These are phyloP conservation scores for Stagonosporopsis vannaccii DNA, from an alignment of 2,329 filamentous ascomycete genomes.

Conservation along the genomic window DNA sequence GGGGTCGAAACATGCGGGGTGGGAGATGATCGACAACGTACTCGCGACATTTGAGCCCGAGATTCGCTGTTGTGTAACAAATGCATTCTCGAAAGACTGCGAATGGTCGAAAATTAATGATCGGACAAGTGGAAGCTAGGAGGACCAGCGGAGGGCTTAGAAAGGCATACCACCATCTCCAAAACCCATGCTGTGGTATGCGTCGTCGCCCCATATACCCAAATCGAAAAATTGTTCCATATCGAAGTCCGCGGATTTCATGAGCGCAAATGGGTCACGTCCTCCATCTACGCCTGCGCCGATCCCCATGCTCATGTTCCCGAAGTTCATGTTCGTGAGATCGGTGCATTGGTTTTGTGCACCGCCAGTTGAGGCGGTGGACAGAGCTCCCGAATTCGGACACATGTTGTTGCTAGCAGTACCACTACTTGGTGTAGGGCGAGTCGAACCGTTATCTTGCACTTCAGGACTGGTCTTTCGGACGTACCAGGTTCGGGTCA, in stretches of 20 bases:
- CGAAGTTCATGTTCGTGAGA: background rate
- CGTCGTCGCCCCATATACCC: conserved; percentile 41
- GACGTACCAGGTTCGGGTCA: conserved; percentile 41
- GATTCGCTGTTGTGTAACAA: background rate
- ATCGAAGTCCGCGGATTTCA: conserved; percentile 40
- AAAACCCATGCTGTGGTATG: conserved; percentile 40
- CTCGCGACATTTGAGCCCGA: conserved; percentile 20
- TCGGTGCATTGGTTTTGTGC: background rate
- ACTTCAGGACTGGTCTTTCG: conserved; percentile 29
- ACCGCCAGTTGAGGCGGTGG: conserved; percentile 7
- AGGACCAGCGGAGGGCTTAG: background rate
- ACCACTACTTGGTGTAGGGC: conserved; percentile 3
- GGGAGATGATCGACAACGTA: conserved; percentile 11
- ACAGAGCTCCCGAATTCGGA: conserved; percentile 11
- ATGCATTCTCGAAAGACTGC: background rate
- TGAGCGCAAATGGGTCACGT: conserved; percentile 31
- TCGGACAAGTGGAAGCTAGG: background rate
- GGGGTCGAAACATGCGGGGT: conserved; percentile 13
- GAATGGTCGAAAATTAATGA: background rate
- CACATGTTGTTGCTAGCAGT: background rate
- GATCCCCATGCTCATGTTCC: conserved; percentile 2
- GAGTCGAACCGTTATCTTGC: background rate
- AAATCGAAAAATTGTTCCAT: conserved; percentile 46
- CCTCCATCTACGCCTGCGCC: background rate
- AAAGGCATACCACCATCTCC: conserved; percentile 23